phyloP scores from a whole-genome alignment of 129 eudicot species.

The Solidago caesia region DNA sequence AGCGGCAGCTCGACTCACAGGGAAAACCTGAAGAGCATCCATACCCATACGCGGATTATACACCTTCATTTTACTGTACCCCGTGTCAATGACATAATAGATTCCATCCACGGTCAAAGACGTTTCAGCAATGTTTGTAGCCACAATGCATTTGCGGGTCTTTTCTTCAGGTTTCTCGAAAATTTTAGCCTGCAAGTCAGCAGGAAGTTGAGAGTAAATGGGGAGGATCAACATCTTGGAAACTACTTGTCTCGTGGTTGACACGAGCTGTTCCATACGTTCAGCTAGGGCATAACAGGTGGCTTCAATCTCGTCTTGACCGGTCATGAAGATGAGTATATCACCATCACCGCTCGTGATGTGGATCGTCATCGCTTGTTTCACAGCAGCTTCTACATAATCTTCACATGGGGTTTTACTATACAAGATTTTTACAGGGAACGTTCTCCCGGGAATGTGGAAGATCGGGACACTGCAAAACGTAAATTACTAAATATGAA shows the following conservation, averaged over 20 bases:
- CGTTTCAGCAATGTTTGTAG: conserved; percentile 72
- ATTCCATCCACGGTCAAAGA: conserved; percentile 69
- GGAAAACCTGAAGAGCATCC: conserved; percentile 71
- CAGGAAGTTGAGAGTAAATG: conserved; percentile 68
- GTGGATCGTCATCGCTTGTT: conserved; percentile 79
- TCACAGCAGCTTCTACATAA: conserved; percentile 73
- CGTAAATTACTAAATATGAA: background rate
- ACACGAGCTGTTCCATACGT: conserved; percentile 61
- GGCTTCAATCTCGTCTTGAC: conserved; percentile 72
- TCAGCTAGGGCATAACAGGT: conserved; percentile 57
- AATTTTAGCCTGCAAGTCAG: conserved; percentile 66
- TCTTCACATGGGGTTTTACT: conserved; percentile 75
- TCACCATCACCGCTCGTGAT: conserved; percentile 64
- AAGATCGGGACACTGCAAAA: conserved; percentile 63
- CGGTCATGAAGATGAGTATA: conserved; percentile 74
- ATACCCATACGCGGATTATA: conserved; percentile 75
- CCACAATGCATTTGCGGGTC: conserved; percentile 71
- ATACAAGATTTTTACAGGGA: conserved; percentile 55
- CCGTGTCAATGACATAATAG: conserved; percentile 65
- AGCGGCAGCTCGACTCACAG: conserved; percentile 72
- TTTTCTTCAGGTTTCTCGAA: conserved; percentile 63
- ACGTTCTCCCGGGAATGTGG: conserved; percentile 75
- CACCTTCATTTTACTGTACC: conserved; percentile 71
- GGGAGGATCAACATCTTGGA: conserved; percentile 62
- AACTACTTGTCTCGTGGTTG: conserved; percentile 55